These are phyloP conservation scores for Podaxis sp. DNA, from an alignment of 768 basidiomycete species.

Conservation along the genomic window DNA sequence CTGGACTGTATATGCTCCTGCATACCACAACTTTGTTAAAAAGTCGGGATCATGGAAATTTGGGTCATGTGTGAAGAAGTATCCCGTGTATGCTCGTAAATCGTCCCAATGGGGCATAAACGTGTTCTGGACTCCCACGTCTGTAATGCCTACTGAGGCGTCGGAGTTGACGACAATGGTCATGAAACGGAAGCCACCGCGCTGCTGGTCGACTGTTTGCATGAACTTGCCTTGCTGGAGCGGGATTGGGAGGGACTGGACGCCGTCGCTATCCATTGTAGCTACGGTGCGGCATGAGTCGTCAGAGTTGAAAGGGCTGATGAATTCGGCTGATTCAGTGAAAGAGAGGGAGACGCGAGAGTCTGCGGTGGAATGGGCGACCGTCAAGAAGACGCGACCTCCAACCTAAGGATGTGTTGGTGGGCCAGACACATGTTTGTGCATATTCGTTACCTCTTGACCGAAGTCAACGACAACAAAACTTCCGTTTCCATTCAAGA, in stretches of 20 bases:
- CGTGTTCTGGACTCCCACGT: constrained; percentile 37
- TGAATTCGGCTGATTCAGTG: constrained; percentile 45
- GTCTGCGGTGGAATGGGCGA: constrained; percentile 20
- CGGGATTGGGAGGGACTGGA: constrained; percentile 26
- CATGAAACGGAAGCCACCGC: constrained; percentile 46
- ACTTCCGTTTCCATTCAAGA: constrained; percentile 24
- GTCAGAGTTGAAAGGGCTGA: constrained; percentile 39
- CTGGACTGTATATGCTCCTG: constrained; percentile 52
- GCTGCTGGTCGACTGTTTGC: constrained; percentile 31
- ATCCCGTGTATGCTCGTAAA: constrained; percentile 40
- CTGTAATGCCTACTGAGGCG: constrained; percentile 33
- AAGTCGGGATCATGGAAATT: constrained; percentile 39
- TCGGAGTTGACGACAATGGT: constrained; percentile 38
- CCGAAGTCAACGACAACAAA: constrained; percentile 37
- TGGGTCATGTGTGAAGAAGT: constrained; percentile 40
- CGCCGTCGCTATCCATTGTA: constrained; percentile 28
- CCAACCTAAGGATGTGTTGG: not conserved
- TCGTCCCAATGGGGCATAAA: constrained; percentile 48
- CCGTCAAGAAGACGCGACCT: constrained; percentile 26
- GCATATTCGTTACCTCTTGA: constrained; percentile 24
- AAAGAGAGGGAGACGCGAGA: constrained; percentile 43
- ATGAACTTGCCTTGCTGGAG: constrained; percentile 24
- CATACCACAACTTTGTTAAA: constrained; percentile 50
- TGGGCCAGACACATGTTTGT: not conserved
- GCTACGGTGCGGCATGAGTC: constrained; percentile 26